A percentile compares a stretch with the other conserved stretches of the same genome.
Conservation (phyloP, 257 asterid species). For the Primulina huaijiensis region DNA sequence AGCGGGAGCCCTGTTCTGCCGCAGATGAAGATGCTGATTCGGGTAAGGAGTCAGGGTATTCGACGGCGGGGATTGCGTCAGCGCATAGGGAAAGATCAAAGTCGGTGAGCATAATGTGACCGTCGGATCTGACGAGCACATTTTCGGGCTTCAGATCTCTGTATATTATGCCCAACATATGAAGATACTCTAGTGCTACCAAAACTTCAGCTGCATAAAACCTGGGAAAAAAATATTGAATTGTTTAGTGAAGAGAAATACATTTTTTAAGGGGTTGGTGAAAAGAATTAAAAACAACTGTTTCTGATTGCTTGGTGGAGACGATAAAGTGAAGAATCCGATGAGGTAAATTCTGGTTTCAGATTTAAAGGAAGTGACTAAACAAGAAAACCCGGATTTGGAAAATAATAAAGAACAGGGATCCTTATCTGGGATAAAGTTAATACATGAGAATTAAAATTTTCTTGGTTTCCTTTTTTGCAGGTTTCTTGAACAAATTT, state of each 20-base stretch:
- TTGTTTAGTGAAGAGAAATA: neutral
- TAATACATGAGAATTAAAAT: no score
- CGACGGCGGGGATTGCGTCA: constrained; percentile 73
- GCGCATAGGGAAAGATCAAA: constrained; percentile 84
- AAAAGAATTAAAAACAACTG: neutral
- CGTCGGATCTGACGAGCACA: constrained; percentile 87
- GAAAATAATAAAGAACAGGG: constrained; percentile 23
- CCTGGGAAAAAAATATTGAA: constrained; percentile 37
- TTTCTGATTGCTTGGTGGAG: constrained; percentile 27
- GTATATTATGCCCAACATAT: constrained; percentile 85
- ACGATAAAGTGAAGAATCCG: constrained; percentile 25
- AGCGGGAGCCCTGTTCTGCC: constrained; percentile 15
- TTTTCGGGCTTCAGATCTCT: constrained; percentile 90
- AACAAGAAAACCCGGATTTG: constrained; percentile 25
- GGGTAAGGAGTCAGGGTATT: constrained; percentile 49
- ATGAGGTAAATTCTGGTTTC: constrained; percentile 27
- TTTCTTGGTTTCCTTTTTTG: neutral
- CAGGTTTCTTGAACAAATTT: neutral
- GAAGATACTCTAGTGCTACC: constrained; percentile 88
- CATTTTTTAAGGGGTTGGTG: neutral
- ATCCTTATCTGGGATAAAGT: neutral
- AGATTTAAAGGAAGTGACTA: constrained; percentile 24
- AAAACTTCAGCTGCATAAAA: constrained; percentile 89
- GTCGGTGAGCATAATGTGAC: constrained; percentile 89
- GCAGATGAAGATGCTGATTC: constrained; percentile 34